phyloP scores from a whole-genome alignment of 83 land plant genomes.

The Thuja plicata region DNA sequence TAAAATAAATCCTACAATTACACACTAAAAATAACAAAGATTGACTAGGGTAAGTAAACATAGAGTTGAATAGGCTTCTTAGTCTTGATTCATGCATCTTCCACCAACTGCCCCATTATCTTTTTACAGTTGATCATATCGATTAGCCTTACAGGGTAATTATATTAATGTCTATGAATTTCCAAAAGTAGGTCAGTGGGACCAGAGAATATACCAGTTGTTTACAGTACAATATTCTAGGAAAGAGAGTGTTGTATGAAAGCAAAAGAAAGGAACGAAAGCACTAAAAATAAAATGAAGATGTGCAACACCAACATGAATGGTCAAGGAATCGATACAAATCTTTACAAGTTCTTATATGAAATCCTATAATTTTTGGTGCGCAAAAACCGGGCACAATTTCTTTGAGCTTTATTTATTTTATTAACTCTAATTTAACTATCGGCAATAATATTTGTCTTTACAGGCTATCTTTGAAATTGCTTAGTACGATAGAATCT shows the following conservation, averaged over 20 bases:
- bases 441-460: neutral
- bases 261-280: too few relatives aligned
- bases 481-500: conserved; percentile 5
- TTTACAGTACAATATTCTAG: too few relatives aligned
- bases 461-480: neutral
- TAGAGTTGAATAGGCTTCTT: neutral
- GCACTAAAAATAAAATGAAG: too few relatives aligned
- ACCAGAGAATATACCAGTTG: too few relatives aligned
- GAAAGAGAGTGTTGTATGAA: too few relatives aligned
- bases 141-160: neutral
- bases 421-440: neutral
- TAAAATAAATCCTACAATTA: too few relatives aligned
- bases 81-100: neutral
- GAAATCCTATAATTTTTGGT: neutral
- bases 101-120: neutral
- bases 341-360: neutral
- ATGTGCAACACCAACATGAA: too few relatives aligned
- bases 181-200: too few relatives aligned
- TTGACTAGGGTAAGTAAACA: too few relatives aligned
- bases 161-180: too few relatives aligned
- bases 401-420: conserved; percentile 3
- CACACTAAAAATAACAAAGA: too few relatives aligned
- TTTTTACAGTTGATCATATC: neutral
- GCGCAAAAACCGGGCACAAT: neutral
- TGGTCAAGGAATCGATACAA: too few relatives aligned